phyloP scores from a whole-genome alignment of 2,329 filamentous ascomycete genomes.

The Ophiocordyceps camponoti-saundersi region DNA sequence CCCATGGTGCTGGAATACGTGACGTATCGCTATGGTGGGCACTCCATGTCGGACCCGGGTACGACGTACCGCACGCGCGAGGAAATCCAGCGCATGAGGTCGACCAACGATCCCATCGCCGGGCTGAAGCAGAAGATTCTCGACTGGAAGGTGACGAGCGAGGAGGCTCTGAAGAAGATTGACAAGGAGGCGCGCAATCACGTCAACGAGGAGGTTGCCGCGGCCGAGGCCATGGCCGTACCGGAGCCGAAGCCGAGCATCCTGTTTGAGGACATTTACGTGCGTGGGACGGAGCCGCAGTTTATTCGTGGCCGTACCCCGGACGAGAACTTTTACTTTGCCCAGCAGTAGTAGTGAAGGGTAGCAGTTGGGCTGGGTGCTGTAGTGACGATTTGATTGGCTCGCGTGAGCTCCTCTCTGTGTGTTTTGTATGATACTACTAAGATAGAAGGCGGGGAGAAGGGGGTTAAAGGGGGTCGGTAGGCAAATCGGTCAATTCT shows the following conservation, averaged over 20 bases:
- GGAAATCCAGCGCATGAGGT: conserved; percentile 99
- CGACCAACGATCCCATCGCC: conserved; percentile 94
- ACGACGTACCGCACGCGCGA: conserved; percentile 98
- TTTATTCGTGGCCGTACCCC: conserved; percentile 76
- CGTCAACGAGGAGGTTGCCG: conserved; percentile 80
- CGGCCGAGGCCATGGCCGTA: conserved; percentile 71
- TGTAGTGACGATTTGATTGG: not conserved
- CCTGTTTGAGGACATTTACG: conserved; percentile 94
- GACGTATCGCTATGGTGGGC: conserved; percentile 96
- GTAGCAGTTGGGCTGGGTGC: not conserved
- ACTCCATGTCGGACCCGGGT: conserved; percentile 99
- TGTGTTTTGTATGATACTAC: conserved; percentile 6
- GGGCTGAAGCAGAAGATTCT: conserved; percentile 96
- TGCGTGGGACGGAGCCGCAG: conserved; percentile 68
- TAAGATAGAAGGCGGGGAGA: conserved; percentile 6
- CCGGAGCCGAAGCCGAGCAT: conserved; percentile 70
- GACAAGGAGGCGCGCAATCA: conserved; percentile 82
- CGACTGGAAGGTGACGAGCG: conserved; percentile 79
- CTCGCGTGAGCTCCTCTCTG: not conserved
- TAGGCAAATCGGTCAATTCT: conserved; percentile 2
- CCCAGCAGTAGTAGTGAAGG: conserved; percentile 25
- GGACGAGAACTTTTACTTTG: conserved; percentile 93
- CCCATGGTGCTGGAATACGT: conserved; percentile 97
- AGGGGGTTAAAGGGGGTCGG: too few species aligned
- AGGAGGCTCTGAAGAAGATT: conserved; percentile 90